A percentile compares a stretch with the other conserved stretches of the same genome.
Evolutionary conservation across 495 filamentous ascomycete genomes (phyloP).

Genomic region (Chaetomium fimeti): DNA sequence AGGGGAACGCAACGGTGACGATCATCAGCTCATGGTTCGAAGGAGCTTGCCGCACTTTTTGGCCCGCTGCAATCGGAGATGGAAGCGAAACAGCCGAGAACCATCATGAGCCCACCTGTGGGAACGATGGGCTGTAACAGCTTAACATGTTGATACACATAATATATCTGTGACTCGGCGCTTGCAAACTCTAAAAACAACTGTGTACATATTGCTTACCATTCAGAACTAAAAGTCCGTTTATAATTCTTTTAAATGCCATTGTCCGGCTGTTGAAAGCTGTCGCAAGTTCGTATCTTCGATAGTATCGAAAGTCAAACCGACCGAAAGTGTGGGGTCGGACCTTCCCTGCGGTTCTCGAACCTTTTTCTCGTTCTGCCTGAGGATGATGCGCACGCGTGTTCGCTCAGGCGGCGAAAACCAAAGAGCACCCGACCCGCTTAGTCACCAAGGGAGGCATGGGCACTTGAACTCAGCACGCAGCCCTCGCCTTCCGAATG

Average conservation of each 20-base stretch:
- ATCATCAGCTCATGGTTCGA: conserved; percentile 31
- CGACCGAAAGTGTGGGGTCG: neutral
- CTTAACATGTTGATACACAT: neutral
- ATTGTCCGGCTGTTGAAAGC: too few relatives aligned
- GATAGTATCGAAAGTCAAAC: neutral
- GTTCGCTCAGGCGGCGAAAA: neutral
- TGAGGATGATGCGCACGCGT: neutral
- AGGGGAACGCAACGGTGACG: conserved; percentile 34
- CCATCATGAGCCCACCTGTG: conserved; percentile 21
- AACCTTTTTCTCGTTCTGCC: neutral
- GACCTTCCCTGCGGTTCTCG: conserved; percentile 1
- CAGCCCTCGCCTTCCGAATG: neutral
- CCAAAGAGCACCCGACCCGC: neutral
- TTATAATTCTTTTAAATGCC: too few relatives aligned
- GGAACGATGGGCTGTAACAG: neutral
- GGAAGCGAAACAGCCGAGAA: conserved; percentile 24
- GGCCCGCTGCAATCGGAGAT: conserved; percentile 16
- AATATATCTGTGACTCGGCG: neutral
- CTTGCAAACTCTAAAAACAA: neutral
- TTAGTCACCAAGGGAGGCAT: conserved; percentile 9
- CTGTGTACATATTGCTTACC: neutral
- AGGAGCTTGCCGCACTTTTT: conserved; percentile 17
- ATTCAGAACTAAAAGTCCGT: too few relatives aligned
- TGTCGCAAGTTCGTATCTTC: neutral
- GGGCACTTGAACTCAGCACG: neutral